Conservation (phyloP, 768 basidiomycete species). For the Cystobasidiopsis lactophilus region DNA sequence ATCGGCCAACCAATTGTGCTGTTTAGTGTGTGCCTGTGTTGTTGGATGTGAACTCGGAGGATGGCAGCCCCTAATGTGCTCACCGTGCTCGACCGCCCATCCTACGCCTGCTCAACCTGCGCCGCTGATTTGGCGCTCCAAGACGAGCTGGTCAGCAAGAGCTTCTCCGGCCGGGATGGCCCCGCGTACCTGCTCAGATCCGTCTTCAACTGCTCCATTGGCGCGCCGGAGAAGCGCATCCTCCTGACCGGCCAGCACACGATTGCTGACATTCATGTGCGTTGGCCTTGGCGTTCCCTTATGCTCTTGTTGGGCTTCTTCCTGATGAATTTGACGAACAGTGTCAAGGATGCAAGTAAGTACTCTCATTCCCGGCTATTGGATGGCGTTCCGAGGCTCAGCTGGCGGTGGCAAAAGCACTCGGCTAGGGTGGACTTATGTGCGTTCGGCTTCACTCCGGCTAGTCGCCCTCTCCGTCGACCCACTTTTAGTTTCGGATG, state of each 20-base stretch:
- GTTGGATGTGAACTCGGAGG: no score
- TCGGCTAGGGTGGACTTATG: not conserved
- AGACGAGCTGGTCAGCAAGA: not conserved
- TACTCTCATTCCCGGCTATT: no score
- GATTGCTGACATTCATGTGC: not conserved
- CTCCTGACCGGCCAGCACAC: slow-evolving; percentile 1
- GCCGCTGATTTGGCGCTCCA: not conserved
- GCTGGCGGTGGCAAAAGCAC: not conserved
- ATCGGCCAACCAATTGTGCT: no score
- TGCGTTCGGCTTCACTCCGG: not conserved
- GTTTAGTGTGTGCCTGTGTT: no score
- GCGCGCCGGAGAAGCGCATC: not conserved
- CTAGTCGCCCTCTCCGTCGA: no score
- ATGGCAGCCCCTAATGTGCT: no score
- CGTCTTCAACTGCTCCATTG: not conserved
- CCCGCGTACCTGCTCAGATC: not conserved
- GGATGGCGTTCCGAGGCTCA: not conserved
- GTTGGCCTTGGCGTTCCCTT: no score
- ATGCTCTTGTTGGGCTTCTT: no score
- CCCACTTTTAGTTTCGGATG: no score
- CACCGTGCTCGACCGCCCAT: no score
- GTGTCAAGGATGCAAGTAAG: not conserved
- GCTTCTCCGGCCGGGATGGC: not conserved
- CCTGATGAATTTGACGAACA: no score
- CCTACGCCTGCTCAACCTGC: not conserved